These are phyloP conservation scores for Flaveria brownii DNA, from an alignment of 129 eudicot species.

Conservation along the genomic window DNA sequence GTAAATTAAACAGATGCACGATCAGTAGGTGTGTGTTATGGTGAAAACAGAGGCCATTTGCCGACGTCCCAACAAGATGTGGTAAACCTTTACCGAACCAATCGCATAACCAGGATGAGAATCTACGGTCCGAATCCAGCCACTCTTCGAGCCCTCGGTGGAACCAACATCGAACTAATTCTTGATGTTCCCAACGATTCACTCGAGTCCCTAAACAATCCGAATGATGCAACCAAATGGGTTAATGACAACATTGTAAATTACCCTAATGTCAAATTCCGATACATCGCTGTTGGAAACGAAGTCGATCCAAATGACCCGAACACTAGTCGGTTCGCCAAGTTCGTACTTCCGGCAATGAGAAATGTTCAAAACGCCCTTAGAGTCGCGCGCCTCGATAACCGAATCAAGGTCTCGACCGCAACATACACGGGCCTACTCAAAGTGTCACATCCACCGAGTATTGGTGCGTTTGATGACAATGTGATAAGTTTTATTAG, in stretches of 20 bases:
- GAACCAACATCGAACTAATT: slow-evolving; percentile 45
- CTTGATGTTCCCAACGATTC: slow-evolving; percentile 46
- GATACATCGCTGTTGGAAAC: slow-evolving; percentile 49
- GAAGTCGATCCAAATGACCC: slow-evolving; percentile 27
- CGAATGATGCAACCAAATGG: slow-evolving; percentile 37
- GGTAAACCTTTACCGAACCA: slow-evolving; percentile 33
- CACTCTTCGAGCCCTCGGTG: slow-evolving; percentile 35
- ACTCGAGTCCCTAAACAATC: slow-evolving; percentile 36
- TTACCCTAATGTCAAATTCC: slow-evolving; percentile 41
- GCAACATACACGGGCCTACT: slow-evolving; percentile 35
- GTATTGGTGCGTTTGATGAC: slow-evolving; percentile 22
- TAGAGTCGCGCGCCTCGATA: slow-evolving; percentile 7
- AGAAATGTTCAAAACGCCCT: slow-evolving; percentile 27
- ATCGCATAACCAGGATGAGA: slow-evolving; percentile 47
- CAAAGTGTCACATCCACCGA: slow-evolving; percentile 31
- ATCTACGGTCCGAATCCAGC: slow-evolving; percentile 40
- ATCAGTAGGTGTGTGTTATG: slow-evolving; percentile 43
- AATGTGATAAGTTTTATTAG: slow-evolving; percentile 10
- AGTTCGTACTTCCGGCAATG: slow-evolving; percentile 39
- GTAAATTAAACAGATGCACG: slow-evolving; percentile 14
- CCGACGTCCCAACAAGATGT: slow-evolving; percentile 35
- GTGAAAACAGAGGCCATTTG: slow-evolving; percentile 24
- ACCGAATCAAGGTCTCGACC: slow-evolving; percentile 39
- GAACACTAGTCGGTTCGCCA: neutral
- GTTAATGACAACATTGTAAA: slow-evolving; percentile 32